Evolutionary conservation across 2,329 filamentous ascomycete genomes (phyloP).

Genomic region (Ophiocordyceps camponoti-rufipedis): DNA sequence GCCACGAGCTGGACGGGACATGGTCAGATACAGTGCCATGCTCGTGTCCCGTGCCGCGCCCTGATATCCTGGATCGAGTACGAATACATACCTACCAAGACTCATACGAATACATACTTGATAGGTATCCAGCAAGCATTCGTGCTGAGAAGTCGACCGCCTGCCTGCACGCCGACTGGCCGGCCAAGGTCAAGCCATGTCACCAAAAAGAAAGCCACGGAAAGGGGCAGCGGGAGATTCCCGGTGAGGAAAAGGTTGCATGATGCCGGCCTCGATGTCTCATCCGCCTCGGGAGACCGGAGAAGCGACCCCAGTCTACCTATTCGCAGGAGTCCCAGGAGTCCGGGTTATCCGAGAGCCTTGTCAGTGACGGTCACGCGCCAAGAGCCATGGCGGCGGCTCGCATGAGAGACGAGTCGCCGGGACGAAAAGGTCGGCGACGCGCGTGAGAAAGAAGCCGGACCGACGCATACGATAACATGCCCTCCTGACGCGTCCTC

Average conservation of each 20-base stretch:
- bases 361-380: neutral
- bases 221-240: neutral
- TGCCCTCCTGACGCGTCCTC: too few species aligned
- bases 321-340: conserved; percentile 2
- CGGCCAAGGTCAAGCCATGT: conserved; percentile 2
- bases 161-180: conserved; percentile 1
- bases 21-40: neutral
- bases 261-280: conserved; percentile 1
- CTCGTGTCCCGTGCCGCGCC: neutral
- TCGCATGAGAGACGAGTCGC: neutral
- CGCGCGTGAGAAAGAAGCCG: neutral
- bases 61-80: neutral
- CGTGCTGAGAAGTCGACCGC: too few species aligned
- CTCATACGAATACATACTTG: too few species aligned
- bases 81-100: too few species aligned
- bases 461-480: neutral
- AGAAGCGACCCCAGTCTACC: too few species aligned
- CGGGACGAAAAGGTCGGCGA: neutral
- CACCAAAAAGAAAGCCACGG: conserved; percentile 3
- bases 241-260: conserved; percentile 1
- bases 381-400: conserved; percentile 1
- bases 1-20: too few species aligned
- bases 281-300: neutral
- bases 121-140: too few species aligned
- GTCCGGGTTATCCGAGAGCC: conserved; percentile 1